Percentiles rank a stretch among this genome's conserved stretches.
Conservation (phyloP, 176 grass and related monocot genomes). For the Bothriochloa decipiens region DNA sequence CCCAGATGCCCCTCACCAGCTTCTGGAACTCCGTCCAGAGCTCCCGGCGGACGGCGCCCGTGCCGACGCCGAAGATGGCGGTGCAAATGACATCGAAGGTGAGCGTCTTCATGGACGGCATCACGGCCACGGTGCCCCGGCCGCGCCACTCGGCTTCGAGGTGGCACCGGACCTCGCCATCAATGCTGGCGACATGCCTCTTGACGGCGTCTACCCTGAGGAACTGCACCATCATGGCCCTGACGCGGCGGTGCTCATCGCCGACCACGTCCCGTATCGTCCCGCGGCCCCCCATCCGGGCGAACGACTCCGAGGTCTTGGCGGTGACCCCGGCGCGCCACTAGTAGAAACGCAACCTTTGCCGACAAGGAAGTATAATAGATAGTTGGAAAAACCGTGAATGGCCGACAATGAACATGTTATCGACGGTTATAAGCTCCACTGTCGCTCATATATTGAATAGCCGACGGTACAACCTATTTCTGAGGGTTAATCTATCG, state of each 20-base stretch:
- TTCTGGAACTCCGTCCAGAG: slow-evolving; percentile 41
- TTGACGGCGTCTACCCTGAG: slow-evolving; percentile 37
- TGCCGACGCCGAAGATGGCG: slow-evolving; percentile 29
- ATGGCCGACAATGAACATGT: no score
- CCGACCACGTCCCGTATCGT: slow-evolving; percentile 31
- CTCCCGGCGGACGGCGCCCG: slow-evolving; percentile 9
- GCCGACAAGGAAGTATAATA: no score
- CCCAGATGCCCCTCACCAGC: slow-evolving; percentile 36
- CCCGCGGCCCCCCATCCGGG: slow-evolving; percentile 32
- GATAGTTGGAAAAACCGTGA: no score
- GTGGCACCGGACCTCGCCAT: slow-evolving; percentile 37
- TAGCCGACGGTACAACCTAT: no score
- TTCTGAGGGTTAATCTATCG: no score
- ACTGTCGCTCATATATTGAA: no score
- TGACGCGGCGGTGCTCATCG: slow-evolving; percentile 38
- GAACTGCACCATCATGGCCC: slow-evolving; percentile 41
- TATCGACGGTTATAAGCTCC: no score
- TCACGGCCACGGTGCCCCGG: slow-evolving; percentile 16
- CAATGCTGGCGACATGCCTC: slow-evolving; percentile 37
- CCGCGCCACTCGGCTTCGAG: slow-evolving; percentile 26
- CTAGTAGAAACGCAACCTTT: no score
- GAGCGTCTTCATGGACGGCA: slow-evolving; percentile 50
- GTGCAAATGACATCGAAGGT: slow-evolving; percentile 51
- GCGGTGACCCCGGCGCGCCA: background rate
- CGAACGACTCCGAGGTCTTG: background rate